Base-by-base conservation (phyloP, 2,329 filamentous ascomycete genomes). In the Balansia obtecta region DNA sequence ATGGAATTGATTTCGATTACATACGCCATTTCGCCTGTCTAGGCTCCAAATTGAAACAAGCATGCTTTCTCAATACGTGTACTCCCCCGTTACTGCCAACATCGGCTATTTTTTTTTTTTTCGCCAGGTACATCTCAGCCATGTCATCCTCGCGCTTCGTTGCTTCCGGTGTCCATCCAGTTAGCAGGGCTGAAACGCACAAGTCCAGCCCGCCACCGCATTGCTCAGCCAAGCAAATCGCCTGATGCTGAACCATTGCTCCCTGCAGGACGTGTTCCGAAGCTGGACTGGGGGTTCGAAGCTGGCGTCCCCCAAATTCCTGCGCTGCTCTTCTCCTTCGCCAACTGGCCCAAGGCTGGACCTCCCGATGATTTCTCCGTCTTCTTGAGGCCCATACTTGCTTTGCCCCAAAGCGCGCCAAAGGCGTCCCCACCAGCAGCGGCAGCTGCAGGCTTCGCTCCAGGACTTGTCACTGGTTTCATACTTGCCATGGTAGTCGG, bases 311-410 rank as follows among this genome's bases (percentile, higher is more conserved):
- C 93, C 89, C 94, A 98, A 55, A 98, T 88, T 8, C 90, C 89
- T 15, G 90, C 89, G 59, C 83, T 89, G 52, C 89, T 93, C 76
- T 97, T 96, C 69, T 96, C 89, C 74, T 96, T 96, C n/a, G 90
- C 91, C 67, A 98, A 80, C 65, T 95, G 90, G 32, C 89, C 90
- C 70, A 98, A 78, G 50, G 90, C 90, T 48, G 88, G 83, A 0
- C 85, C 85, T 49, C 75, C 71, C 10, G 71, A 73, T 12, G 76
- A 73, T 2, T 82, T 77, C 53, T 69, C 74, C 1, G 76, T 69
- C 71, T 93, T 94, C 73, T 89, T 89, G 56, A 89, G 77, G 45
- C 83, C 82, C 11, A 77, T 77, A 55, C 82, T 88, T 30, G 83
- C 83, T 56, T 80, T 82, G 52, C 84, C 84, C 80, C 94, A 94